These are phyloP conservation scores for Apiospora phragmitis DNA, from an alignment of 2,329 filamentous ascomycete species.

Conservation along the genomic window DNA sequence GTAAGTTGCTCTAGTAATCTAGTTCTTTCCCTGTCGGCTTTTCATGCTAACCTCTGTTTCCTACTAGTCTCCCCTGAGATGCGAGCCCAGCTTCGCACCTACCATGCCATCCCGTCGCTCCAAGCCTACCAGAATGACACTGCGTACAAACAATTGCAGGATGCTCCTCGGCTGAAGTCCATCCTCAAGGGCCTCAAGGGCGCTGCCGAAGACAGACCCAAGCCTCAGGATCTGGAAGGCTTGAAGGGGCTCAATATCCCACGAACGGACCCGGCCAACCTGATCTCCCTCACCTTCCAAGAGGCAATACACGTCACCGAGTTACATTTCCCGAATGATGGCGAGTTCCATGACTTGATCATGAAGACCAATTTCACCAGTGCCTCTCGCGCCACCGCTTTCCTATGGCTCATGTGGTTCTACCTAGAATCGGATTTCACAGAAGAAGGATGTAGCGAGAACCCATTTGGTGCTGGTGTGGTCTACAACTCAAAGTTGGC, in stretches of 20 bases:
- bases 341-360: constrained; percentile 94
- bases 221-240: constrained; percentile 81
- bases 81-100: constrained; percentile 95
- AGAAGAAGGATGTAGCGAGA: constrained; percentile 77
- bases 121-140: constrained; percentile 94
- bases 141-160: constrained; percentile 96
- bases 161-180: constrained; percentile 92
- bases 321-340: constrained; percentile 79
- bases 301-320: constrained; percentile 91
- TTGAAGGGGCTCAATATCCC: constrained; percentile 67
- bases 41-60: constrained; percentile 14
- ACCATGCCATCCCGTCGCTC: constrained; percentile 94
- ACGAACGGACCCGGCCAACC: constrained; percentile 94
- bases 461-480: constrained; percentile 80
- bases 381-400: constrained; percentile 79
- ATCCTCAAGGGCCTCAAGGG: constrained; percentile 99
- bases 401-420: constrained; percentile 99
- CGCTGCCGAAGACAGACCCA: constrained; percentile 81
- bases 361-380: constrained; percentile 88
- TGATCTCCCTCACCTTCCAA: constrained; percentile 92
- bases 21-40: constrained; percentile 5
- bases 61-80: constrained; percentile 88
- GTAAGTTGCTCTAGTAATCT: constrained; percentile 46
- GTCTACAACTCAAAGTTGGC: constrained; percentile 65
- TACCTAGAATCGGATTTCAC: constrained; percentile 96